A percentile compares a stretch with the other conserved stretches of the same genome.
Evolutionary conservation across 192 early-diverging fungal species (phyloP).

Genomic region (Mortierella hygrophila): DNA sequence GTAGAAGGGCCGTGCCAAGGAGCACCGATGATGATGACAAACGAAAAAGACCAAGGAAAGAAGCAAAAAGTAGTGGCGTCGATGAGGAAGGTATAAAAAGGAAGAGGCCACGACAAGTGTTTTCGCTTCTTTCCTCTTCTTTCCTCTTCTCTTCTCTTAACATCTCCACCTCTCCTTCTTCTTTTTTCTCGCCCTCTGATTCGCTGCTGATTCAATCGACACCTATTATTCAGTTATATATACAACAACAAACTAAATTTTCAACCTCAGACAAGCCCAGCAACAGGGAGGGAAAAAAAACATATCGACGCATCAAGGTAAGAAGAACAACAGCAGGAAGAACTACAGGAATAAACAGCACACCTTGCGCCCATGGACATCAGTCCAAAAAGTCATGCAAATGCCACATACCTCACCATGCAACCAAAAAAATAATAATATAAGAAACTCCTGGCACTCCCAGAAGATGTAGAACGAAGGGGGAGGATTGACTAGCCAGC

Average conservation of each 20-base stretch:
- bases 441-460: background rate
- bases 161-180: background rate
- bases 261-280: constrained; percentile 1
- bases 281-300: no score
- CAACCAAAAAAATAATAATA: no score
- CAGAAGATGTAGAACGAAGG: background rate
- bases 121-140: background rate
- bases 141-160: background rate
- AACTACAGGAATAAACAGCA: background rate
- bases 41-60: background rate
- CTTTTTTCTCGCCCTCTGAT: constrained; percentile 1
- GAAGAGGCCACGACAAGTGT: background rate
- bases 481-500: background rate
- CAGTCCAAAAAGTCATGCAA: no score
- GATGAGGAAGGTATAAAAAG: background rate
- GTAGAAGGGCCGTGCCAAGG: background rate
- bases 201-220: background rate
- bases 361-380: no score
- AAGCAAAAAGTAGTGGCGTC: background rate
- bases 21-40: background rate
- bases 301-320: background rate
- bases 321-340: background rate
- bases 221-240: background rate
- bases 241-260: background rate
- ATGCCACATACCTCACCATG: no score